Conservation (phyloP, 2,329 filamentous ascomycete species). For the Apiospora aurea region DNA sequence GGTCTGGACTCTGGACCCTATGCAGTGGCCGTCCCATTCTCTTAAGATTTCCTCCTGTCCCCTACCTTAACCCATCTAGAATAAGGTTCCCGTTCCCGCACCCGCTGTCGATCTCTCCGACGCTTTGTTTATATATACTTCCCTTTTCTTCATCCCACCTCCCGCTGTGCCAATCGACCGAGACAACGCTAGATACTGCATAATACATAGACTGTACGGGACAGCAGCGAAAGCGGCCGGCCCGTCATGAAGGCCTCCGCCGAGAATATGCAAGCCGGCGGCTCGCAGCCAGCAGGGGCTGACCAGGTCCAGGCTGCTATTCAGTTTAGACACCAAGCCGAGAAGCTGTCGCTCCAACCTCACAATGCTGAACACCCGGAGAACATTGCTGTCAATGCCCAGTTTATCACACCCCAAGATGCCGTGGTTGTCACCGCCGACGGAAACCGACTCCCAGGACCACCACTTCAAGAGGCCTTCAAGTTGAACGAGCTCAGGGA, state of each 20-base stretch:
- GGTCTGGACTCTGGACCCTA: slow-evolving; percentile 15
- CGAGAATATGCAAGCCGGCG: slow-evolving; percentile 30
- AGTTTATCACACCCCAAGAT: slow-evolving; percentile 73
- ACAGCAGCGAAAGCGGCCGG: slow-evolving; percentile 7
- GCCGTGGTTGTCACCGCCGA: slow-evolving; percentile 74
- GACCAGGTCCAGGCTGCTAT: slow-evolving; percentile 52
- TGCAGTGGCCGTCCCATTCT: slow-evolving; percentile 8
- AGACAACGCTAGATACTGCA: background rate
- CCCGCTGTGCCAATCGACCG: background rate
- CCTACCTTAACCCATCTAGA: background rate
- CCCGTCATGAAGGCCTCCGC: slow-evolving; percentile 33
- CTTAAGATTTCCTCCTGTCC: background rate
- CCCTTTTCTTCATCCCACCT: background rate
- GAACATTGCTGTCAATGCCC: slow-evolving; percentile 62
- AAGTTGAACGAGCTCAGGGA: slow-evolving; percentile 71
- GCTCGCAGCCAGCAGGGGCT: slow-evolving; percentile 32
- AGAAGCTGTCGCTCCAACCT: slow-evolving; percentile 58
- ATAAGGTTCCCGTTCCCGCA: slow-evolving; percentile 18
- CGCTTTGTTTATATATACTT: slow-evolving; percentile 12
- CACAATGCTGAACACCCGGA: slow-evolving; percentile 38
- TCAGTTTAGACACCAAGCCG: slow-evolving; percentile 68
- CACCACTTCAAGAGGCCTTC: slow-evolving; percentile 73
- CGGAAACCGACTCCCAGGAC: slow-evolving; percentile 70
- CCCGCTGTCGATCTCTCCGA: background rate
- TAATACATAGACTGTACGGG: background rate